phyloP scores from a whole-genome alignment of 116 monocot genomes.

The Zostera marina region DNA sequence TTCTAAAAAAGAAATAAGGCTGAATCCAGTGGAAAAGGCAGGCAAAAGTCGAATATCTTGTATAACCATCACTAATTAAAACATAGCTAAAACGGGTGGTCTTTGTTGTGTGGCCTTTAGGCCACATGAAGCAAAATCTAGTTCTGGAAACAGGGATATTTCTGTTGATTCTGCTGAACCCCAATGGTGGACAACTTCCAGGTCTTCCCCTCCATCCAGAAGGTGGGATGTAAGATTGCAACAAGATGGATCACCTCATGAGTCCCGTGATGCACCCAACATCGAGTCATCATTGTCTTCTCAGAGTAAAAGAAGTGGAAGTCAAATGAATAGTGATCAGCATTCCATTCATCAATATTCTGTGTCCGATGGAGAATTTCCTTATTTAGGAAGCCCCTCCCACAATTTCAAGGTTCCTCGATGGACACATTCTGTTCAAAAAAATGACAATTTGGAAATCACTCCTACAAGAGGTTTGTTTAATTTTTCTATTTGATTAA shows the following conservation, averaged over 20 bases:
- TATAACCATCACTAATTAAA: background rate
- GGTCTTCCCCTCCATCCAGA: constrained; percentile 64
- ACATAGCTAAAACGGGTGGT: constrained; percentile 71
- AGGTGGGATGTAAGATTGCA: constrained; percentile 51
- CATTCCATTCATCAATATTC: constrained; percentile 60
- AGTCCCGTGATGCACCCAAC: constrained; percentile 16
- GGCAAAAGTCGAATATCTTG: background rate
- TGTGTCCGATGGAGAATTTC: constrained; percentile 60
- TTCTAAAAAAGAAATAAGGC: background rate
- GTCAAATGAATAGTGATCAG: constrained; percentile 20
- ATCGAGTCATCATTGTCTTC: constrained; percentile 43
- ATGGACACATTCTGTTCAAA: constrained; percentile 51
- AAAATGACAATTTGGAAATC: constrained; percentile 58
- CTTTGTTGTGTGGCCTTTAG: constrained; percentile 87
- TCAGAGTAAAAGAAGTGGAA: constrained; percentile 42
- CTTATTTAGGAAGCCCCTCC: constrained; percentile 65
- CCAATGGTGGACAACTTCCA: constrained; percentile 58
- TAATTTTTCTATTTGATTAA: no score
- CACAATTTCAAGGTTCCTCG: constrained; percentile 36
- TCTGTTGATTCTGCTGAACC: constrained; percentile 71
- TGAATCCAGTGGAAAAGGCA: background rate
- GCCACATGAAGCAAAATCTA: constrained; percentile 82
- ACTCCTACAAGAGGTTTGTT: constrained; percentile 52
- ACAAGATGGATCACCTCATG: constrained; percentile 29
- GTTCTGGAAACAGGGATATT: constrained; percentile 25